Base-by-base conservation (phyloP, 2,329 filamentous ascomycete species). In the Xylariaceae sp. region DNA sequence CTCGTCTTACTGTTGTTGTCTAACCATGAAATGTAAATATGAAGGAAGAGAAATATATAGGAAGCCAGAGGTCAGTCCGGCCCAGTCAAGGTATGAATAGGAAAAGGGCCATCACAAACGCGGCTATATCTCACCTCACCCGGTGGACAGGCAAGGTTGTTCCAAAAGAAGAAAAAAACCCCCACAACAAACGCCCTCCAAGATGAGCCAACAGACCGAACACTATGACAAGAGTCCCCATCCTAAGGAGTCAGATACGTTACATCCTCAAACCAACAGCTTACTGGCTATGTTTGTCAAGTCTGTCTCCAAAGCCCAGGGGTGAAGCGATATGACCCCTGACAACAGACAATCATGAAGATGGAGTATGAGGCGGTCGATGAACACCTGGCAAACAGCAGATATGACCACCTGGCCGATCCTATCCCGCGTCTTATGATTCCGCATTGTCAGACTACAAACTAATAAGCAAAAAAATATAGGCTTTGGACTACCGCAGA, bases 201-300 rank as follows among this genome's bases (percentile, higher is more conserved):
- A n/a, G n/a, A n/a, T n/a, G n/a, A n/a, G n/a, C n/a, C n/a, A n/a
- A n/a, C n/a, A n/a, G n/a, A n/a, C n/a, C n/a, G n/a, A n/a, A n/a
- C n/a, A n/a, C n/a, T n/a, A n/a, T n/a, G n/a, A n/a, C n/a, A n/a
- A n/a, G 39, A 14, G 24, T 31, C 14, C 23, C 14, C n/a, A 14
- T 26, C 21, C 14, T 17, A 21, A 29, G 34, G 17, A 31, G 33
- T 19, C 6, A 37, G 17, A 16, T 16, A 36, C 19, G 8, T 36
- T 43, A n/a, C 23, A 37, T 21, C 29, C 44, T 6, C 3, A 14
- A 37, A 14, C 26, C 34, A 59, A 60, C 26, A 62, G 45, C n/a
- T 47, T 19, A 29, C 16, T 19, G 16, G 5, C 26, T 19, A 17
- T 51, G 34, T 56, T 52, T 56, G 46, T 41, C 47, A 19, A 56